Conservation (phyloP, 2,329 filamentous ascomycete species). For the Xylariaceae sp. region DNA sequence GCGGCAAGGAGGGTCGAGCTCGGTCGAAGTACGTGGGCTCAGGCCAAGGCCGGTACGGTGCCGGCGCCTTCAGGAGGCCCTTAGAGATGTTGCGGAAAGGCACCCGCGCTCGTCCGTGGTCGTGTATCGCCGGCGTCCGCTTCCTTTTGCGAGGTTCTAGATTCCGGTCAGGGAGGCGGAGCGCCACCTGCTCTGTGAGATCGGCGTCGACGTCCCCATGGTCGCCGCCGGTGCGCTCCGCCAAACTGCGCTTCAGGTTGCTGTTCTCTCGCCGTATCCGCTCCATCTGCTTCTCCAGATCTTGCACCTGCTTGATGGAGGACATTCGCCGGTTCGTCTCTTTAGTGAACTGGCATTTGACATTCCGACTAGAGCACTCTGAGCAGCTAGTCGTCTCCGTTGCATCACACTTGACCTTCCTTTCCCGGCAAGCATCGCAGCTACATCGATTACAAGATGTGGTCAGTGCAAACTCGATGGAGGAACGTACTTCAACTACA, state of each 20-base stretch:
- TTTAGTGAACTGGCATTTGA: constrained; percentile 98
- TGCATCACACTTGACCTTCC: constrained; percentile 85
- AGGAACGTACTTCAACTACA: background rate
- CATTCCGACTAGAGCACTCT: constrained; percentile 92
- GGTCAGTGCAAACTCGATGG: constrained; percentile 13
- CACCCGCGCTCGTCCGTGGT: constrained; percentile 64
- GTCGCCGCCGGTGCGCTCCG: constrained; percentile 40
- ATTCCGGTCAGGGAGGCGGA: constrained; percentile 60
- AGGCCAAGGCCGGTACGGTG: constrained; percentile 55
- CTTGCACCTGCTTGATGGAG: constrained; percentile 97
- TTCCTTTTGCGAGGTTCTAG: constrained; percentile 60
- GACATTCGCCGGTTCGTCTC: constrained; percentile 98
- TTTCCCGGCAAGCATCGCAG: constrained; percentile 91
- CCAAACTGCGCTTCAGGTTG: constrained; percentile 62
- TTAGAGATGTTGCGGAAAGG: constrained; percentile 70
- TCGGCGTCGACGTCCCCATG: constrained; percentile 47
- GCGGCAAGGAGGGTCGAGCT: constrained; percentile 61
- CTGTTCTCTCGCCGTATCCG: constrained; percentile 74
- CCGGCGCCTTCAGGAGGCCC: constrained; percentile 75
- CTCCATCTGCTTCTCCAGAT: constrained; percentile 86
- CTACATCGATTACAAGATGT: constrained; percentile 33
- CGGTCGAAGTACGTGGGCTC: constrained; percentile 43
- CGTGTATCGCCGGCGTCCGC: constrained; percentile 56
- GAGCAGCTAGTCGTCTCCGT: constrained; percentile 95
- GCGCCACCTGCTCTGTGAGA: constrained; percentile 41